Base-by-base conservation (phyloP, 352 stramenopile species). In the Pythium scleroteichum region DNA sequence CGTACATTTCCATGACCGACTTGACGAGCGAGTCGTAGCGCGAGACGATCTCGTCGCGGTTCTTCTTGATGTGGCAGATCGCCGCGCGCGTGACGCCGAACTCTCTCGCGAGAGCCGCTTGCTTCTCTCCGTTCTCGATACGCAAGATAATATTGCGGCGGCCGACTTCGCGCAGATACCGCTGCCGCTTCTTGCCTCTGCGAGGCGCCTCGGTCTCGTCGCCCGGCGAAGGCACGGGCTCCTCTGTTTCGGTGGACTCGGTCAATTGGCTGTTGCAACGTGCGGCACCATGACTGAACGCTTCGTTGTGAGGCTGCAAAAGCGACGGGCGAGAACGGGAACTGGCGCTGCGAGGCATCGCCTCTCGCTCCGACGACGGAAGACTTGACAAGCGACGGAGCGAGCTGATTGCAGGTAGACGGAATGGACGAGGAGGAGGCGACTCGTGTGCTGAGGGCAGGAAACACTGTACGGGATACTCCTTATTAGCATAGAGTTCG, bases 21-120 rank as follows among this genome's bases (percentile, higher is more conserved):
- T 84, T 69, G 23, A 82, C 62, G 33, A 85, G 59, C 62, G 75
- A 47, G 22, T 86, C 76, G 64, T 80, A 87, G 33, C 80, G 78
- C 22, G 77, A 74, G 22, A 90, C 64, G 64, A 88, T 86, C 65
- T 85, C 78, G 16, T 76, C 75, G 46, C 73, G 75, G 51, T 88
- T 90, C 62, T 90, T 90, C 44, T 88, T 88, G 63, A 88, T 90
- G 63, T 88, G 76, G 60, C 80, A 88, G 51, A 90, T 87, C 27
- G 80, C 80, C 1, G 81, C 78, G 10, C 81, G 62, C 22, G 81
- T 88, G 29, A 90, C 81, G 35, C 81, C 78, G 42, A 87, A 88
- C 50, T 90, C 81, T 0, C 77, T 70, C 17, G 81, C 81, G 35
- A 90, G 58, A 0, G 66, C 61, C 7, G 78, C 75, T 54, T 90